Evolutionary conservation across 2,329 filamentous ascomycete genomes (phyloP).

Genomic region (Cordyceps farinosa): DNA sequence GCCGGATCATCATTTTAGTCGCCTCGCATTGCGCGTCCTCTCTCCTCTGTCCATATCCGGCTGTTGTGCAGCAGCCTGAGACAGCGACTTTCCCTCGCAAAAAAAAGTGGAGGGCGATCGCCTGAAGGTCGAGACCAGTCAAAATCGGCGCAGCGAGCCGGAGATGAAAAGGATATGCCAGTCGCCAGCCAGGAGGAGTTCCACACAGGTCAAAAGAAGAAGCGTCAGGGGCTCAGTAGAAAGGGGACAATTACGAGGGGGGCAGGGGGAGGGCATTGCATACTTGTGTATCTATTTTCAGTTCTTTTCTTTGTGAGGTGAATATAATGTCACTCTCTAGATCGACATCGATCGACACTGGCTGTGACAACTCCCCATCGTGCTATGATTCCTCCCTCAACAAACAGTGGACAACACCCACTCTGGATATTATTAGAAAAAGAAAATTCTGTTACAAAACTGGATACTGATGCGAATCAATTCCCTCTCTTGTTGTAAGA

Average conservation of each 20-base stretch:
- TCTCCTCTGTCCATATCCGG: neutral
- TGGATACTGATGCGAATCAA: neutral
- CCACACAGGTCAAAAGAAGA: neutral
- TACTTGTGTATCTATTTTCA: neutral
- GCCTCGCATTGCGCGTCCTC: conserved; percentile 4
- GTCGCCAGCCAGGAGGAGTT: neutral
- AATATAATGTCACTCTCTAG: neutral
- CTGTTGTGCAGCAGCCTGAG: neutral
- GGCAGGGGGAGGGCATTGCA: neutral
- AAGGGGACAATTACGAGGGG: neutral
- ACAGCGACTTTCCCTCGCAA: neutral
- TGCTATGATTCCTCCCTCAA: neutral
- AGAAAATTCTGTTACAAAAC: neutral
- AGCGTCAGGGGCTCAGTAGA: neutral
- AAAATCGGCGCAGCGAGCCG: conserved; percentile 5
- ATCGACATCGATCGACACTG: neutral
- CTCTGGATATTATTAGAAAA: neutral
- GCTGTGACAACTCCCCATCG: neutral
- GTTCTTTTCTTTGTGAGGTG: too few species aligned
- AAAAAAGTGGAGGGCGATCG: neutral
- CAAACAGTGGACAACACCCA: neutral
- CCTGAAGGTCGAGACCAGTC: neutral
- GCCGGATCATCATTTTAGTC: neutral
- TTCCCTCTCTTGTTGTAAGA: neutral
- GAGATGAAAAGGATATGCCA: conserved; percentile 2